phyloP scores from a whole-genome alignment of 495 filamentous ascomycete genomes.

The Darksidea phi region DNA sequence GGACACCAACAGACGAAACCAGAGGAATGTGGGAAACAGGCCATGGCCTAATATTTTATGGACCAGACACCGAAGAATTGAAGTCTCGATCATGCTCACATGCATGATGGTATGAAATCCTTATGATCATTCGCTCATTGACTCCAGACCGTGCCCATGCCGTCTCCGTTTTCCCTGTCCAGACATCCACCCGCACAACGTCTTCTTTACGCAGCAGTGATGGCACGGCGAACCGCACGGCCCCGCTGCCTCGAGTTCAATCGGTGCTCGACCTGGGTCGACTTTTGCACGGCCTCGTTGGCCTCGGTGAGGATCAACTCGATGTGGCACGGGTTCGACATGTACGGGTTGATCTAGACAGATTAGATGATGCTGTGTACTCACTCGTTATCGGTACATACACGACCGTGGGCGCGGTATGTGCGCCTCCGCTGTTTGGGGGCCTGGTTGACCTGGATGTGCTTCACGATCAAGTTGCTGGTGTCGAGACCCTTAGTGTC shows the following conservation, averaged over 20 bases:
- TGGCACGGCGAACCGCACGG: constrained; percentile 70
- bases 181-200: constrained; percentile 1
- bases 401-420: constrained; percentile 99
- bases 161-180: not conserved
- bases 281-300: constrained; percentile 87
- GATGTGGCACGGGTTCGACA: constrained; percentile 99
- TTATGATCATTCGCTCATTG: constrained; percentile 35
- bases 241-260: constrained; percentile 89
- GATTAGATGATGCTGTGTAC: not conserved
- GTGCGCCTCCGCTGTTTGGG: constrained; percentile 97
- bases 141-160: constrained; percentile 28
- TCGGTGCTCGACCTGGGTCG: constrained; percentile 59
- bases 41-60: constrained; percentile 28
- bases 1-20: no score
- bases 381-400: constrained; percentile 55
- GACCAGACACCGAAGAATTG: constrained; percentile 29
- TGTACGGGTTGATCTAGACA: constrained; percentile 96
- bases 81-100: constrained; percentile 25
- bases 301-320: constrained; percentile 98
- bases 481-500: constrained; percentile 99
- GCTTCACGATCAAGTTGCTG: constrained; percentile 92
- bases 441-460: constrained; percentile 99
- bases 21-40: constrained; percentile 7
- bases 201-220: constrained; percentile 68
- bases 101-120: constrained; percentile 21